These are phyloP conservation scores for Chamaecyparis obtusa DNA, from an alignment of 75 land plant genomes.

Conservation along the genomic window DNA sequence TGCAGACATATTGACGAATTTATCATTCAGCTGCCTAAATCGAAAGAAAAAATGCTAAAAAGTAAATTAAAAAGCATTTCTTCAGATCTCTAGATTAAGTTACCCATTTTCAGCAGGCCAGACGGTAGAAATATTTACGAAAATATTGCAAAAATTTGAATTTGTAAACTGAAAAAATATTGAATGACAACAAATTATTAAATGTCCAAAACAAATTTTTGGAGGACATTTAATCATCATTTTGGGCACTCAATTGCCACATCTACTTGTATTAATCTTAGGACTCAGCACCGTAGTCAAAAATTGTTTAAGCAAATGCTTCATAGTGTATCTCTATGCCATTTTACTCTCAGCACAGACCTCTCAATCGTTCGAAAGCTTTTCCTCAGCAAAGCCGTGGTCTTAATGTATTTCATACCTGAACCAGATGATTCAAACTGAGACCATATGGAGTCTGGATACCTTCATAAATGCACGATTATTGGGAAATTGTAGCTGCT, in stretches of 20 bases:
- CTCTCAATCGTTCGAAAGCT: neutral
- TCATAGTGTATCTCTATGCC: neutral
- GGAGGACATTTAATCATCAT: neutral
- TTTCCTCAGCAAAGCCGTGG: too few species aligned
- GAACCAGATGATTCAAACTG: too few species aligned
- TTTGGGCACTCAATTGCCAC: neutral
- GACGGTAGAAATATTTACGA: neutral
- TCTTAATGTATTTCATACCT: too few species aligned
- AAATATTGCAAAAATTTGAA: neutral
- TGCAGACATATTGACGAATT: neutral
- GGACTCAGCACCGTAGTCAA: neutral
- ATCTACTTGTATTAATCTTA: neutral
- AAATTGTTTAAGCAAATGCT: neutral
- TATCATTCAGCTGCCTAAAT: neutral
- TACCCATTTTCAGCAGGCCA: neutral
- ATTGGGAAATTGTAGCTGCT: too few species aligned
- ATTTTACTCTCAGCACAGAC: neutral
- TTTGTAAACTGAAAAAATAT: neutral
- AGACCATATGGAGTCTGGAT: too few species aligned
- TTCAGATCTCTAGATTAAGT: too few species aligned
- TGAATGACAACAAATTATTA: neutral
- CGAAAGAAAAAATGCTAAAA: neutral
- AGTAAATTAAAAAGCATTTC: too few species aligned
- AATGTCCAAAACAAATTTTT: neutral
- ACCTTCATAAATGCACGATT: too few species aligned